Conservation (phyloP, 2,329 filamentous ascomycete genomes). For the Ophiostoma ips region DNA sequence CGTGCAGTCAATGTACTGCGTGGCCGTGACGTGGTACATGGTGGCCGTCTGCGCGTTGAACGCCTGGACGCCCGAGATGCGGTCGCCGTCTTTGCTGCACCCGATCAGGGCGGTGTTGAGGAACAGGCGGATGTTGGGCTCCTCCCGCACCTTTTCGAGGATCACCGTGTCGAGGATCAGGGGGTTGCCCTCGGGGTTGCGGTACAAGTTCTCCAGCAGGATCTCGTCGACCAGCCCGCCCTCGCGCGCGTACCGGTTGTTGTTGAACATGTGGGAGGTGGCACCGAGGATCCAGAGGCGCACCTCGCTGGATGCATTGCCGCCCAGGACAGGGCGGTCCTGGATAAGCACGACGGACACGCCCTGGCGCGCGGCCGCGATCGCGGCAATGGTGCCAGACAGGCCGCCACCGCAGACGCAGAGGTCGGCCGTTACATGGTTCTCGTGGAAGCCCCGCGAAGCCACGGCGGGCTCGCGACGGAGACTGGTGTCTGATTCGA, state of each 20-base stretch:
- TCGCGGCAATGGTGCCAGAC: constrained; percentile 15
- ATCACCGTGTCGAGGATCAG: constrained; percentile 16
- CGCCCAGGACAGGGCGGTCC: constrained; percentile 16
- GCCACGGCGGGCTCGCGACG: constrained; percentile 12
- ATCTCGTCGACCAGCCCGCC: constrained; percentile 17
- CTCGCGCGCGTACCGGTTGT: constrained; percentile 17
- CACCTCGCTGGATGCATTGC: constrained; percentile 17
- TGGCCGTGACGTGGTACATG: constrained; percentile 19
- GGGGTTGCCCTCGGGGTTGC: constrained; percentile 17
- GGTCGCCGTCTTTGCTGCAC: constrained; percentile 14
- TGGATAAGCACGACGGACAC: constrained; percentile 15
- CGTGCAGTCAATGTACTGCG: constrained; percentile 16
- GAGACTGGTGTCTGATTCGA: constrained; percentile 10
- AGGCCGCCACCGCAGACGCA: constrained; percentile 19
- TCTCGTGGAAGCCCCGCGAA: constrained; percentile 12
- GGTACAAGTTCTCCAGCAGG: constrained; percentile 15
- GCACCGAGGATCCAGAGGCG: constrained; percentile 17
- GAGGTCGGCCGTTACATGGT: constrained; percentile 15
- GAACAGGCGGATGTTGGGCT: constrained; percentile 15
- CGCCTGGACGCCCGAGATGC: constrained; percentile 14
- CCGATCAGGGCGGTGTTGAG: constrained; percentile 16
- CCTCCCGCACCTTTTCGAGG: constrained; percentile 16
- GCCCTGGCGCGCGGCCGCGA: constrained; percentile 15
- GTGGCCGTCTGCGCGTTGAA: constrained; percentile 16
- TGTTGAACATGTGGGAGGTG: constrained; percentile 19